Base-by-base conservation (phyloP, 805 yeast genomes). In the Candida sakaeoensis region DNA sequence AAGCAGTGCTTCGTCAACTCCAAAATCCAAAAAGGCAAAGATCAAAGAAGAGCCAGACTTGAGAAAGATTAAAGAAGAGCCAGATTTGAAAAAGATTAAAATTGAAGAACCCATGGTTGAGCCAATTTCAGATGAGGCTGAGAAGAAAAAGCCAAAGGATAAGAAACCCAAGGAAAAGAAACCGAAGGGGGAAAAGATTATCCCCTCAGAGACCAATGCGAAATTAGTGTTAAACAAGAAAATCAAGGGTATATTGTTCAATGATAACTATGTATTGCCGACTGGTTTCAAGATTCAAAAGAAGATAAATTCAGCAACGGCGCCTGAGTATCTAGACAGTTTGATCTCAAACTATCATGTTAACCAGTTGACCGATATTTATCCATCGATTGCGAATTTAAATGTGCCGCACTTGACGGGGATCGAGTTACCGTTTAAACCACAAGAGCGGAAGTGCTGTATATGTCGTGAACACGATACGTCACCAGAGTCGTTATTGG, bases 101-200 rank as follows among this genome's bases (percentile, higher is more conserved):
- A 95, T 81, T 27, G 91, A 55, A 61, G 89, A 89, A 2, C 95
- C 81, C 27, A 91, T 85, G 86, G 85, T 77, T 26, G 86, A 63
- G 36, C 91, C 77, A 16, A 37, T 37, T 39, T 23, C 13, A 6
- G 30, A 37, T 16, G 9, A 37, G 35, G 34, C 37, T 15, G 16
- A 17, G 15, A 37, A 33, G 25, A 46, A 35, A 23, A 46, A 46
- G 41, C 10, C 5, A n/a, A 17, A 19, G 26, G 32, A 28, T 13
- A 28, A 13, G 16, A 28, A 19, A 21, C 40, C 43, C 39, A 33
- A 18, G 33, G 40, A 33, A 29, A 16, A 22, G 18, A 41, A 45
- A 27, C 28, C 27, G 14, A 28, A 30, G 13, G 38, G 33, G 12
- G 29, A 35, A 18, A 42, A 34, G 25, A 23, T 32, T 8, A 36